Percentiles rank a stretch among this genome's conserved stretches.
These are phyloP conservation scores for Erythrophleum ivorense DNA, from an alignment of 331 rosid genomes.

Conservation along the genomic window DNA sequence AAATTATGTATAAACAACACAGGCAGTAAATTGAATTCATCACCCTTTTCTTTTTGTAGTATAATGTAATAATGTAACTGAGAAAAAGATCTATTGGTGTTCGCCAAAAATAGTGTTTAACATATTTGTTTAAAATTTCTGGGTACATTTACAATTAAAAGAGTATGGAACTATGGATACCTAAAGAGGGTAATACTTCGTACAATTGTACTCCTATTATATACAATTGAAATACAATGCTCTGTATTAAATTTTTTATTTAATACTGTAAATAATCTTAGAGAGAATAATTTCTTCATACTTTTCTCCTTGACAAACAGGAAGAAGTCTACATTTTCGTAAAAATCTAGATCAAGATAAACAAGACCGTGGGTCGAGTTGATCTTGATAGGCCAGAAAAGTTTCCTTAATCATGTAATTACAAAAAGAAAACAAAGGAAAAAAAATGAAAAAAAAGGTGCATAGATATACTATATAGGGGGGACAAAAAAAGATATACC, in stretches of 20 bases:
- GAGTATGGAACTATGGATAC: background rate
- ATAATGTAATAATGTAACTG: background rate
- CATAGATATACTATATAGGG: background rate
- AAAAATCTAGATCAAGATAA: background rate
- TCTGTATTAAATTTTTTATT: background rate
- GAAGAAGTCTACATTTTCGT: background rate
- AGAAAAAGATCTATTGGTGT: background rate
- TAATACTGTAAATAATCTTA: background rate
- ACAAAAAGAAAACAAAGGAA: constrained; percentile 8
- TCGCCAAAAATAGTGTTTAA: background rate
- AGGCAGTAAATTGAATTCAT: background rate
- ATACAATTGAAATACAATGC: too few species aligned
- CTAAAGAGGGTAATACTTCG: background rate
- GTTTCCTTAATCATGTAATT: background rate
- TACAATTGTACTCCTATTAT: background rate
- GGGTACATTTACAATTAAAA: background rate
- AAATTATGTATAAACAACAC: background rate
- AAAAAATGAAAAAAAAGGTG: background rate
- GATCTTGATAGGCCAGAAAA: background rate
- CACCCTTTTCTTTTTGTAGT: constrained; percentile 4
- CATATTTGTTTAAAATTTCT: too few species aligned
- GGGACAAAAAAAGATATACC: background rate
- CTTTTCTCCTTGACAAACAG: background rate
- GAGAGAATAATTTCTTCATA: background rate
- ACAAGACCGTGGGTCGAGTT: too few species aligned